Base-by-base conservation (phyloP, 2,329 filamentous ascomycete genomes). In the Sclerotinia nivalis region DNA sequence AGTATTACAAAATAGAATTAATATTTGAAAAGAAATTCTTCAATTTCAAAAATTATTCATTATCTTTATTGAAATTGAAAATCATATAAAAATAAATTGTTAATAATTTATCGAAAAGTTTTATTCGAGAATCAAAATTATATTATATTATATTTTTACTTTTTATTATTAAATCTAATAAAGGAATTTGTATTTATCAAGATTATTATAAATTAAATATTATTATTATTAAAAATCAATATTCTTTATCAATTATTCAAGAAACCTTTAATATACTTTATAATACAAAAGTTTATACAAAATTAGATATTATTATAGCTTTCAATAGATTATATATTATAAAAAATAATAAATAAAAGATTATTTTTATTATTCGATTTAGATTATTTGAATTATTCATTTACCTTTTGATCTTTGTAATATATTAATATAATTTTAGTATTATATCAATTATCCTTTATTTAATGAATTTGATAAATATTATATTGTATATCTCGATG, bases 111-210 rank as follows among this genome's bases (percentile, higher is more conserved):
- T 37, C 8, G 45, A 25, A 60, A 40, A 4, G 58, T 40, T 43
- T 60, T 60, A 60, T 60, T 22, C 15, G 22, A 43, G 2, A 40
- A 60, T 40, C 12, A 2, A 9, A 20, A 40, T 20, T 60, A 43
- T 43, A n/a, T 20, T 8, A 7, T 43, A 25, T 60, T 13, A 8
- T 60, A 3, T 47, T 25, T 18, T 40, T 60, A 22, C 20, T 60
- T 25, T 60, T 60, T 60, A 25, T 60, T 25, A 60, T 40, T 15
- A 43, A 60, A 43, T 60, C 34, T 40, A 43, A 60, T 47, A 60
- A 60, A 20, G 34, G 43, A 22, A 20, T 43, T 40, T 60, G 10
- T 60, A 40, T 60, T 25, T 60, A 60, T 60, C 37, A 40, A 1
- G 3, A 43, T 9, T 60, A 22, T 60, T 47, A 25, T 22, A 60